Conservation (phyloP, 345 rosid species). For the Eucalyptus dawsonii region DNA sequence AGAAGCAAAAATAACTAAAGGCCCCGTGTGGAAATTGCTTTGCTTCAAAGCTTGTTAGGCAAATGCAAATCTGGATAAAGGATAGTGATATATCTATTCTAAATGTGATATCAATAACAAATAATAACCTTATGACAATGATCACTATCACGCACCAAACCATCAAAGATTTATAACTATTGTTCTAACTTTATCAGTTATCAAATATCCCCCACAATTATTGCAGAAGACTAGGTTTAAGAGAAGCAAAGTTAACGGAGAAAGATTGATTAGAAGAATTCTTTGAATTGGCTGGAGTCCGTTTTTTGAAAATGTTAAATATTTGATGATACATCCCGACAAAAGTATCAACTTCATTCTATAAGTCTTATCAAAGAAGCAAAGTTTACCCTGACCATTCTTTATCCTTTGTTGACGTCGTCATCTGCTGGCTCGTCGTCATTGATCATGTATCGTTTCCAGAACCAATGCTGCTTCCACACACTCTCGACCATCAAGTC, state of each 20-base stretch:
- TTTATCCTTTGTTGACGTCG: not conserved
- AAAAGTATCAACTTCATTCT: not conserved
- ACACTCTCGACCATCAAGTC: not conserved
- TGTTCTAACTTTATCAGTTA: too few relatives aligned
- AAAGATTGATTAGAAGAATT: not conserved
- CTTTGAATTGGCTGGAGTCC: not conserved
- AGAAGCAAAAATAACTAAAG: not conserved
- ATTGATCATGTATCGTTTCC: not conserved
- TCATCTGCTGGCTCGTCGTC: not conserved
- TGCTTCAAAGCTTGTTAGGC: not conserved
- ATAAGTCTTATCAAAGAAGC: not conserved
- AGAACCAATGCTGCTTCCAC: not conserved
- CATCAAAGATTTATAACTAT: not conserved
- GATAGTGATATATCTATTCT: too few relatives aligned
- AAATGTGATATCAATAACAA: not conserved
- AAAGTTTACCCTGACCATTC: not conserved
- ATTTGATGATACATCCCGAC: not conserved
- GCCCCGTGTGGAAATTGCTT: not conserved
- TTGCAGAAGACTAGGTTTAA: not conserved
- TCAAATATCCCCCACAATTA: not conserved
- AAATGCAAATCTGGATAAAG: too few relatives aligned
- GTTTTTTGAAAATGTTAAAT: too few relatives aligned
- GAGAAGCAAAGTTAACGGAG: not conserved
- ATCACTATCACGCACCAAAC: too few relatives aligned
- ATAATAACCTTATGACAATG: too few relatives aligned